Percentiles rank a stretch among this genome's conserved stretches.
These are phyloP conservation scores for Blastobotrys attinorum DNA, from an alignment of 805 yeast genomes.

Conservation along the genomic window DNA sequence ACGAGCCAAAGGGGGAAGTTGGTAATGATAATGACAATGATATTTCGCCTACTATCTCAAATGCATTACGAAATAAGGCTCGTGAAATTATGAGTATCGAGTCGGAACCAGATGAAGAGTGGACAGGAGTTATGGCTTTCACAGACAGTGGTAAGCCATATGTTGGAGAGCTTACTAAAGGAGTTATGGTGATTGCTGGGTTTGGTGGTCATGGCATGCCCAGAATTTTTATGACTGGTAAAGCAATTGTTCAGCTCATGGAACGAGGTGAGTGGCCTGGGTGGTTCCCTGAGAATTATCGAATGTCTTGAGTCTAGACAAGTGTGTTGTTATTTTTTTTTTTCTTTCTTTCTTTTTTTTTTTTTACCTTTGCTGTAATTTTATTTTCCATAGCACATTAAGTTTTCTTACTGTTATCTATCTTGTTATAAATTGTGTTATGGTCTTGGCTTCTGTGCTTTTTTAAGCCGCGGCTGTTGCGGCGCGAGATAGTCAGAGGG, in stretches of 20 bases:
- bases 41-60: slow-evolving; percentile 4
- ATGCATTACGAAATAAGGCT: slow-evolving; percentile 4
- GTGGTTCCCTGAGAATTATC: slow-evolving; percentile 13
- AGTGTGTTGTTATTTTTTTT: not conserved
- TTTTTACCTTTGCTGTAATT: too few relatives aligned
- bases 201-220: slow-evolving; percentile 50
- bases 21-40: slow-evolving; percentile 12
- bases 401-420: too few relatives aligned
- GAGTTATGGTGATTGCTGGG: slow-evolving; percentile 31
- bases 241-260: slow-evolving; percentile 27
- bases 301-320: too few relatives aligned
- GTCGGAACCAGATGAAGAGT: slow-evolving; percentile 20
- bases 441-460: too few relatives aligned
- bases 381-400: too few relatives aligned
- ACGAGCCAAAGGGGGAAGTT: slow-evolving; percentile 9
- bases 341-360: too few relatives aligned
- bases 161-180: slow-evolving; percentile 33
- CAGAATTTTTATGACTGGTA: slow-evolving; percentile 34
- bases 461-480: too few relatives aligned
- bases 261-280: slow-evolving; percentile 10
- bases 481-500: too few relatives aligned
- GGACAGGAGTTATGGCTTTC: slow-evolving; percentile 45
- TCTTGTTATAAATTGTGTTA: too few relatives aligned
- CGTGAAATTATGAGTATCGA: slow-evolving; percentile 6
- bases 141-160: slow-evolving; percentile 35